Percentiles rank a stretch among this genome's conserved stretches.
phyloP scores from a whole-genome alignment of 306 rosid species.

The Lathyrus sativus region DNA sequence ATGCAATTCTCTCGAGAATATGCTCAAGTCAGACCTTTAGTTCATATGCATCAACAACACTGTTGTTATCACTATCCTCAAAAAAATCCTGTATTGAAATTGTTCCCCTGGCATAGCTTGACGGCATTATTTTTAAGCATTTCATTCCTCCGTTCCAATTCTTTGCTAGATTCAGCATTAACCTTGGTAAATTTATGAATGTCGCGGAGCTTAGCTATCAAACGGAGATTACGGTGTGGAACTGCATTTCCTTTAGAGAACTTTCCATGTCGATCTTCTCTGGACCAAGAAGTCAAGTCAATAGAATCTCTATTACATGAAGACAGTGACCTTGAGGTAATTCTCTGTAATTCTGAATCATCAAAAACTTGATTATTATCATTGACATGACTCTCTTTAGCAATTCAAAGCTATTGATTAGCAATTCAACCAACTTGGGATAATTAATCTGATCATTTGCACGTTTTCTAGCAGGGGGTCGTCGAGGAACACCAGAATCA shows the following conservation, averaged over 20 bases:
- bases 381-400: constrained; percentile 63
- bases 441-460: constrained; percentile 84
- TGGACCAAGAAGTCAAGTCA: constrained; percentile 60
- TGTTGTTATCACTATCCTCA: constrained; percentile 82
- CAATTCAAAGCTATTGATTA: constrained; percentile 76
- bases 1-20: constrained; percentile 85
- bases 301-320: constrained; percentile 60
- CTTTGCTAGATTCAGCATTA: constrained; percentile 85
- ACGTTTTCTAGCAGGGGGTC: constrained; percentile 96
- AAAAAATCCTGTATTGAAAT: constrained; percentile 89
- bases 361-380: constrained; percentile 62
- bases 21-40: constrained; percentile 95
- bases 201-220: constrained; percentile 92
- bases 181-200: constrained; percentile 88
- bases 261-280: constrained; percentile 79
- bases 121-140: constrained; percentile 83
- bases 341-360: constrained; percentile 72
- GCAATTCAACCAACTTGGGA: constrained; percentile 89
- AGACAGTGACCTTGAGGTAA: constrained; percentile 53
- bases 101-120: constrained; percentile 88
- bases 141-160: constrained; percentile 97
- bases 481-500: constrained; percentile 94
- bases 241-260: constrained; percentile 70
- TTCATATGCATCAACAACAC: constrained; percentile 90
- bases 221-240: constrained; percentile 67